Base-by-base conservation (phyloP, 805 yeast species). In the Clavispora carvajalis region DNA sequence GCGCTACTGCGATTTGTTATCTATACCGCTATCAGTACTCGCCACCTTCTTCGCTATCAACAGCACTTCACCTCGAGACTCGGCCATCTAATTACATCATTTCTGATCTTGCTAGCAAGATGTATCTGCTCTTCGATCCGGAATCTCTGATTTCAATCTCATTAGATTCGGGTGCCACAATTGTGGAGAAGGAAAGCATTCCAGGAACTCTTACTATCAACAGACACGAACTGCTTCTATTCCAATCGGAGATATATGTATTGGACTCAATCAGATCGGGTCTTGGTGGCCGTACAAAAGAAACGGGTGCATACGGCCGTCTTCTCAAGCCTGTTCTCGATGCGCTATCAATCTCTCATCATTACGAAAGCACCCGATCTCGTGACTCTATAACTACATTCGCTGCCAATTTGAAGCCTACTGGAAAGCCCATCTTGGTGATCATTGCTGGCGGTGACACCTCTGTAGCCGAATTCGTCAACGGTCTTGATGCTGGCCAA, bases 391-490 rank as follows among this genome's bases (percentile, higher is more conserved):
- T 80, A 6, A 36, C 51, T 1, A 55, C 67, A n/a, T 61, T 68
- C 45, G 77, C 79, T 0, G 23, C 41, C 9, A 4, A 41, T 0
- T 45, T 76, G 6, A 48, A 54, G n/a, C 22, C 31, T 13, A 7
- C 17, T 2, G 39, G 21, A 11, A 34, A 19, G 17, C 38, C 49
- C 0, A 39, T 48, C 8, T 74, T 84, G 1, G 62, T 84, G 8
- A 55, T 85, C 2, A 63, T 89, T 25, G 59, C 90, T 7, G 83
- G 95, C 28, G 97, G 97, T 2, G 97, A 90, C 55, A 89, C 96
- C 1, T 80, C 95, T 1, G 65, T 87, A 5, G 78, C 75, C 37
- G 97, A 90, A 57, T 77, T 90, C 37, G 51, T 87, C 40, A 89
- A 89, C 55, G 34, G 66, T 59, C 15, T 56, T 73, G 21, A 54